Conservation (phyloP, 129 eudicot genomes). For the Pittosporum tobira region DNA sequence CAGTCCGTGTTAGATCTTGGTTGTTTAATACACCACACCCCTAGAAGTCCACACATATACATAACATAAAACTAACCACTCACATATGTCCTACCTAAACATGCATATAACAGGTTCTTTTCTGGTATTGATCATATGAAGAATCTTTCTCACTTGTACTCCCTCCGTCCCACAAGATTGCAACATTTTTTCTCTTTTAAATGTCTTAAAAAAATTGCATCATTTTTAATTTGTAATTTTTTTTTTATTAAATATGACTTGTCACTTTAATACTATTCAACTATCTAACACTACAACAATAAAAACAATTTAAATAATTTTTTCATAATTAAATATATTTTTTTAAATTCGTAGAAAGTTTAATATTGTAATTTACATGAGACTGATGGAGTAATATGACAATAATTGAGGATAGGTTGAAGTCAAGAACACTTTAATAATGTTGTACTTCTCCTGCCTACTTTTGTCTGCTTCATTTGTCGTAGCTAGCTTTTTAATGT, state of each 20-base stretch:
- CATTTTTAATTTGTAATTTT: background rate
- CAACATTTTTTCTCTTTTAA: background rate
- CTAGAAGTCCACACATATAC: slow-evolving; percentile 11
- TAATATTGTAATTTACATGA: no score
- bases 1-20: slow-evolving; percentile 18
- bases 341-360: slow-evolving; percentile 6
- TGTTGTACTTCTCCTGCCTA: slow-evolving; percentile 24
- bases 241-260: no score
- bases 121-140: background rate
- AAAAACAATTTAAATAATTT: no score
- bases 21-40: background rate
- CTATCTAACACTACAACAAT: no score
- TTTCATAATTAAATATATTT: slow-evolving; percentile 2
- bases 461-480: slow-evolving; percentile 34
- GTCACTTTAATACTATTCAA: no score
- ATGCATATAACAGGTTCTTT: background rate
- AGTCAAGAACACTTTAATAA: slow-evolving; percentile 12
- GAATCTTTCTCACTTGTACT: slow-evolving; percentile 3
- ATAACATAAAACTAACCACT: background rate
- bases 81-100: background rate
- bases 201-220: no score
- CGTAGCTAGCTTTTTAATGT: slow-evolving; percentile 1
- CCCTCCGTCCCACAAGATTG: background rate
- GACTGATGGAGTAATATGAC: no score
- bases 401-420: background rate